Conservation (phyloP, 2,329 filamentous ascomycete species). For the Fusarium sp. region DNA sequence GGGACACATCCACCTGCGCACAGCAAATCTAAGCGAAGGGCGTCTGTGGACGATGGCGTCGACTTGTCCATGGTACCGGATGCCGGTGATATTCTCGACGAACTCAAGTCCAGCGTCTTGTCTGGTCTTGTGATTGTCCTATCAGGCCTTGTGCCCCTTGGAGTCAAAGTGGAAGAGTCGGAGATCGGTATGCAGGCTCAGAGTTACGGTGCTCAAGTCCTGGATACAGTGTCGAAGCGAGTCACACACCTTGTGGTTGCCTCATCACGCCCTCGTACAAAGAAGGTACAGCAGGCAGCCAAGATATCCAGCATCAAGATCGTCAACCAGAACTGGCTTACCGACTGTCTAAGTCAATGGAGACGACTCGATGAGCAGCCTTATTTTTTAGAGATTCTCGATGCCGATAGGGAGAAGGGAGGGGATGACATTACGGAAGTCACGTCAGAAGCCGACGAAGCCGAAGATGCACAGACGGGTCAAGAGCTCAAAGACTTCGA, state of each 20-base stretch:
- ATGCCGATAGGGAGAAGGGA: constrained; percentile 66
- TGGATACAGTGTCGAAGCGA: constrained; percentile 66
- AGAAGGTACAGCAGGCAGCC: constrained; percentile 89
- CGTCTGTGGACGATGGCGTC: constrained; percentile 54
- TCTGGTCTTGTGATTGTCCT: constrained; percentile 83
- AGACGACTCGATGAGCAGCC: constrained; percentile 79
- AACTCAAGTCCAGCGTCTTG: constrained; percentile 82
- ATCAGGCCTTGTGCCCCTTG: constrained; percentile 88
- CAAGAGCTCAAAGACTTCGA: constrained; percentile 68
- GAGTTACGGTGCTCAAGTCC: constrained; percentile 80
- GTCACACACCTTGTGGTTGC: constrained; percentile 82
- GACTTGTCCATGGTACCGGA: constrained; percentile 76
- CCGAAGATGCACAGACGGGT: constrained; percentile 46
- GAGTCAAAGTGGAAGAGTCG: constrained; percentile 79
- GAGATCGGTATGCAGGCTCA: constrained; percentile 90
- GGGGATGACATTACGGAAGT: constrained; percentile 49
- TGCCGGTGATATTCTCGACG: constrained; percentile 84
- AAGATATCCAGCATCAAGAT: constrained; percentile 86
- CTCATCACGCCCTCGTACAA: constrained; percentile 78
- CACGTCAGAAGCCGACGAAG: constrained; percentile 45
- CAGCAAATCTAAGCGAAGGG: constrained; percentile 46
- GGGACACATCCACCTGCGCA: constrained; percentile 51
- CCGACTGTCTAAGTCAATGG: constrained; percentile 88
- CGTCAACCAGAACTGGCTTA: constrained; percentile 90
- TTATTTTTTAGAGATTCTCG: constrained; percentile 81